Evolutionary conservation across 441 rosid species (phyloP), one percentile per base, ranked within the genome.

Genomic region (Kokia cookei): DNA sequence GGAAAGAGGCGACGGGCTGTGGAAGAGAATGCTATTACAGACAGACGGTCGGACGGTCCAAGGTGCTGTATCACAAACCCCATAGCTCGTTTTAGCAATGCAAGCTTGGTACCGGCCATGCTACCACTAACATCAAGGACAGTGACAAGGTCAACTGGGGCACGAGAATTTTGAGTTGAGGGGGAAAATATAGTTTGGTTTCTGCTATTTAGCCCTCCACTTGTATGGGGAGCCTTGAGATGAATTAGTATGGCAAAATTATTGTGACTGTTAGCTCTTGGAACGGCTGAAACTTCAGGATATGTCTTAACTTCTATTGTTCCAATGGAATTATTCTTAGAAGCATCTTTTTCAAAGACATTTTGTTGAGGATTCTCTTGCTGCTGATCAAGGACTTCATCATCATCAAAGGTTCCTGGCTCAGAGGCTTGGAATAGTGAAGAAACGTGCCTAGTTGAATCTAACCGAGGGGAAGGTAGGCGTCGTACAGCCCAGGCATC

Each of bases 101-200:
- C 95, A 47, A 88, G 84, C 72, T 90, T 90, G 68, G 91, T 87
- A 59, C 95, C 95, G 0, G 89, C 89, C 95, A 90, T 90, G 86
- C 95, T 90, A 74, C 95, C 95, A 26, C 95, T 90, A 53, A 90
- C 88, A 72, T 90, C 95, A 81, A 90, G 93, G 64, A 90, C 93
- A 0, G 95, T 89, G 26, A 90, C 87, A 48, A 90, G 88, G 84
- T 90, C 95, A 12, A 90, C 81, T 43, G 91, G 86, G 69, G 90
- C 88, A 29, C 93, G 91, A 8, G 91, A 79, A 72, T 70, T 72
- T 63, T 82, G 81, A 80, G 83, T 48, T 17, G 7, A 40, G 32
- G 73, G 29, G 6, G 72, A 62, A 19, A 75, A 40, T 26, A 68
- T 78, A 57, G 69, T 50, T 68, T 72, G 82, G 43, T 68, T 69